These are phyloP conservation scores for Craspedostauros australis DNA, from an alignment of 108 stramenopile genomes.

Conservation along the genomic window DNA sequence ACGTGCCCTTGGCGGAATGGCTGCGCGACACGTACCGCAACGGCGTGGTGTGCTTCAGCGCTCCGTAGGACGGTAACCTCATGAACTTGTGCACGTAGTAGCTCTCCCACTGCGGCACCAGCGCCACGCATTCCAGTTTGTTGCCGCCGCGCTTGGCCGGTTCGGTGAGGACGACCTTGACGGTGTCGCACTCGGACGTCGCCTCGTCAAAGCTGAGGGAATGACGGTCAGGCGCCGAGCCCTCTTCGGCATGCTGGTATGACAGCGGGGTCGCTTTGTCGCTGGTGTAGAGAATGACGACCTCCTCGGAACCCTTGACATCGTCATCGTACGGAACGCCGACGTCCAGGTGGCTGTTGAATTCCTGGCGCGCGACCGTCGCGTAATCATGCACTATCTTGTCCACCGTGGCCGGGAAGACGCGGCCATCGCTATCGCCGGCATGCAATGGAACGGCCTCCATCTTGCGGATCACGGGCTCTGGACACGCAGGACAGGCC, in stretches of 20 bases:
- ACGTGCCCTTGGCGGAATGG: conserved; percentile 34
- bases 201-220: not conserved
- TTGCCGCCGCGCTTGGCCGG: not conserved
- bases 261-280: too few relatives aligned
- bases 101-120: conserved; percentile 1
- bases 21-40: conserved; percentile 52
- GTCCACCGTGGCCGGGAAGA: conserved; percentile 13
- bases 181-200: conserved; percentile 1
- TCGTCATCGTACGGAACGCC: conserved; percentile 24
- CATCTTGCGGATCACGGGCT: too few relatives aligned
- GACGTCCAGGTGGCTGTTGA: conserved; percentile 18
- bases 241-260: too few relatives aligned
- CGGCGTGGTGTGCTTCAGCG: too few relatives aligned
- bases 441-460: too few relatives aligned
- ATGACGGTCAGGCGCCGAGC: too few relatives aligned
- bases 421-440: too few relatives aligned
- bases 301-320: conserved; percentile 14
- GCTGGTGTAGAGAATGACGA: conserved; percentile 15
- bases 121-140: not conserved
- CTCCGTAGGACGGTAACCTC: too few relatives aligned
- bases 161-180: not conserved
- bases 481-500: too few relatives aligned
- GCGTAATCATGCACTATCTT: conserved; percentile 15
- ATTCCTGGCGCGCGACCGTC: conserved; percentile 20
- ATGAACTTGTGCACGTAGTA: conserved; percentile 6